Base-by-base conservation (phyloP, 2,329 filamentous ascomycete species). In the Monosporascus sp. region DNA sequence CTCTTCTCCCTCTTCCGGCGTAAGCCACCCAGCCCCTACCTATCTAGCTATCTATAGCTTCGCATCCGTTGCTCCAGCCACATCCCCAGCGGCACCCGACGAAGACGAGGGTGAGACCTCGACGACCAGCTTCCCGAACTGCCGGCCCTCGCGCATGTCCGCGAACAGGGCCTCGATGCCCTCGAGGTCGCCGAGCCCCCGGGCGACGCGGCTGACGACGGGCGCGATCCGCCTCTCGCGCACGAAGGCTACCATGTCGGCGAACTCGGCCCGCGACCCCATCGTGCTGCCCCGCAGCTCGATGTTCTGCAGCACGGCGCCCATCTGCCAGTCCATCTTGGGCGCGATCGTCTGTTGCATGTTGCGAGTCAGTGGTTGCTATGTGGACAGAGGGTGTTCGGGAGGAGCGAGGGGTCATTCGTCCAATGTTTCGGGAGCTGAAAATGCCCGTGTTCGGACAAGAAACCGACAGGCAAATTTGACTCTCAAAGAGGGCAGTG, bases 61-160 rank as follows among this genome's bases (percentile, higher is more conserved):
- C 3, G 74, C 64, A n/a, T 57, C 56, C 27, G 51, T 50, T 38
- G 55, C 56, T 3, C 44, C n/a, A 11, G 3, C 51, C 14, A 64
- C 52, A 3, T 60, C 24, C 22, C 24, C 43, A 18, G 24, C 43
- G 11, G 9, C 43, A 27, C 65, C 69, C 5, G 61, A 67, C 18
- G 63, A 25, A 25, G 24, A 61, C 5, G 60, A 44, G 14, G 63
- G 77, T 63, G 62, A 77, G 62, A 92, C 80, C 62, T 89, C 82
- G 59, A 97, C 82, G 2, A 97, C 90, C 62, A 97, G 71, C 73
- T 97, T 97, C 11, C 93, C 94, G 75, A 97, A 96, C 71, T 97
- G 93, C 57, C 75, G 85, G 0, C 87, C 90, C 6, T 83, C 81
- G 67, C 89, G 90, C 83, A 97, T 96, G 49, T 96, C 90, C 41